phyloP scores from a whole-genome alignment of 257 asterid species.

The Leptodermis oblonga region DNA sequence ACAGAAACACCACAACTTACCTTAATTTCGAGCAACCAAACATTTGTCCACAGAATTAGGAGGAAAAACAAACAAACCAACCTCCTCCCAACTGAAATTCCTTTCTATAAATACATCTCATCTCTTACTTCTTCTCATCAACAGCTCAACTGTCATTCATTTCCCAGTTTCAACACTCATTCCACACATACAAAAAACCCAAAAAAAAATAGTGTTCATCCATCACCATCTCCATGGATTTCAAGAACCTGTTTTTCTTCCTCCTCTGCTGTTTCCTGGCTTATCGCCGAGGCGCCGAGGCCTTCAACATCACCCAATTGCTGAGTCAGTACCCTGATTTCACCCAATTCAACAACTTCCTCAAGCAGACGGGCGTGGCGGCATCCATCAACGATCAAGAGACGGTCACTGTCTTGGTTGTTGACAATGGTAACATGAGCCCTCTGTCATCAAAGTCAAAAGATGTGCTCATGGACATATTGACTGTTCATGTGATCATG shows the following conservation, averaged over 20 bases:
- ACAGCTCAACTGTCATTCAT: no score
- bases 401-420: conserved; percentile 49
- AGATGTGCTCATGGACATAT: conserved; percentile 22
- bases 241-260: conserved; percentile 26
- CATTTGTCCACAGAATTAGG: conserved; percentile 14
- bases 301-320: conserved; percentile 50
- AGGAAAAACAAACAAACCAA: neutral
- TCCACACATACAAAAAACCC: no score
- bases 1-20: conserved; percentile 1
- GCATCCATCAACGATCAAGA: conserved; percentile 36
- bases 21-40: conserved; percentile 7
- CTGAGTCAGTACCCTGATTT: conserved; percentile 38
- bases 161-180: no score
- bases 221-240: conserved; percentile 31
- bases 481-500: conserved; percentile 51
- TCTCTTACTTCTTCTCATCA: neutral
- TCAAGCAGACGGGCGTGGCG: conserved; percentile 45
- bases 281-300: conserved; percentile 21
- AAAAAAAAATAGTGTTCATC: no score
- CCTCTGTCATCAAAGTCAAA: conserved; percentile 28
- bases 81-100: conserved; percentile 4
- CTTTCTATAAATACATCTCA: neutral
- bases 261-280: conserved; percentile 29
- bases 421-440: conserved; percentile 36
- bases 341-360: conserved; percentile 52